Base-by-base conservation (phyloP, 345 rosid genomes). In the Leavenworthia alabamica region DNA sequence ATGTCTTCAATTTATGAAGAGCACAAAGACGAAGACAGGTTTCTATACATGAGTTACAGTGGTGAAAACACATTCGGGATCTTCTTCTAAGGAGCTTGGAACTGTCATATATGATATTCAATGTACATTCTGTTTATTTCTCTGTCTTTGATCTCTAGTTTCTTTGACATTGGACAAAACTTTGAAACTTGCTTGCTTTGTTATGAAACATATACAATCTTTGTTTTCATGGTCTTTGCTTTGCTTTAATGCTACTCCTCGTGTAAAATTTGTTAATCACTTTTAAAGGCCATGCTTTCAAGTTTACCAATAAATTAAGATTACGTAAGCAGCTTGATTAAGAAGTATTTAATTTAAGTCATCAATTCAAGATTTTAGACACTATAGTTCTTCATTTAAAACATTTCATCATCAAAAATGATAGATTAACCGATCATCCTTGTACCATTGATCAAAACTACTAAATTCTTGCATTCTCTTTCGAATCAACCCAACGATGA, bases 1-100 rank as follows among this genome's bases (percentile, higher is more conserved):
- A 77, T 81, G 80, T 79, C 83, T 28, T 77, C 86, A 16, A 79
- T 72, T 51, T 65, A 64, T 13, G 75, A 72, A 28, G 75, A 72
- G 26, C 75, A 72, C 56, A 65, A 72, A 65, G 83, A 81, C 17
- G 83, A 78, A 57, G 85, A 81, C 35, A 80, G 82, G 17, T 81
- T 81, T 73, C 73, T 81, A 14, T 81, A 81, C 73, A 81, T 81
- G 86, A 81, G 75, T 43, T 81, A 81, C 78, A 79, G 83, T 29
- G 86, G 86, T 1, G 86, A 81, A 50, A 81, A 79, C 78, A 81
- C 86, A 4, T 81, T 81, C 10, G 83, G 86, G 40, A 59, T 68
- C 73, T 60, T 68, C 73, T 59, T 51, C 73, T 68, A 17, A 52
- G 8, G 16, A 6, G 20, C 1, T 7, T 49, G n/a, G 15, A 20